Evolutionary conservation across 1,284 basidiomycete genomes (phyloP).

Genomic region (Moesziomyces antarcticus): DNA sequence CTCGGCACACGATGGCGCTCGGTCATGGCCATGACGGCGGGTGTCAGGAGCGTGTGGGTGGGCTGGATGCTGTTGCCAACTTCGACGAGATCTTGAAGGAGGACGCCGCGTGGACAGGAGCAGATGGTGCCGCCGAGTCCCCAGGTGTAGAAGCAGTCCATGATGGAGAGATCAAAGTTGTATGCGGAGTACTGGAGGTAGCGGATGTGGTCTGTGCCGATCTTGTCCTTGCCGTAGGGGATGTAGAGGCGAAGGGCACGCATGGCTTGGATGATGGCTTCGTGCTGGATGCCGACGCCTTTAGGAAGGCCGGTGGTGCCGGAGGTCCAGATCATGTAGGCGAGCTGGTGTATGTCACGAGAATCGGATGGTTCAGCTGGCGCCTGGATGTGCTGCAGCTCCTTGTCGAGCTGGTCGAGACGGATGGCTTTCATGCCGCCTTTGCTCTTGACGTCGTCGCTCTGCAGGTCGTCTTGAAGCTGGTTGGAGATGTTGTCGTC

Average conservation of each 20-base stretch:
- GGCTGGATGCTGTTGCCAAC: constrained; percentile 58
- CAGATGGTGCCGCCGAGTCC: constrained; percentile 65
- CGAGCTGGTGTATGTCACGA: constrained; percentile 52
- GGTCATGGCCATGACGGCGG: constrained; percentile 68
- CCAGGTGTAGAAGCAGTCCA: constrained; percentile 67
- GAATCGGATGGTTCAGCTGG: background rate
- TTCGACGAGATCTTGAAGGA: constrained; percentile 57
- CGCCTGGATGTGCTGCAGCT: constrained; percentile 10
- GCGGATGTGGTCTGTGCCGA: constrained; percentile 53
- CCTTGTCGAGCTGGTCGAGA: constrained; percentile 49
- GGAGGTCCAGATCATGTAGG: constrained; percentile 68
- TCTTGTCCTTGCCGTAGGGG: constrained; percentile 52
- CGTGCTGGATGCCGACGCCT: constrained; percentile 65
- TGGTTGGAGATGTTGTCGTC: constrained; percentile 43
- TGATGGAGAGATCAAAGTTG: constrained; percentile 67
- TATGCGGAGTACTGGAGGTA: constrained; percentile 68
- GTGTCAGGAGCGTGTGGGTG: constrained; percentile 67
- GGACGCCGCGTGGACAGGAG: constrained; percentile 54
- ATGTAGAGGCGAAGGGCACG: constrained; percentile 63
- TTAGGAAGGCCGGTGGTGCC: constrained; percentile 69
- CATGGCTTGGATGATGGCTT: constrained; percentile 65
- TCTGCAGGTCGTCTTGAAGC: constrained; percentile 34
- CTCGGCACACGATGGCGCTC: constrained; percentile 60
- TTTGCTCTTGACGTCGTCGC: constrained; percentile 26
- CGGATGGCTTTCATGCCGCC: constrained; percentile 44